Evolutionary conservation across 1,139 yeast species (phyloP).

Genomic region (Eremothecium coryli): DNA sequence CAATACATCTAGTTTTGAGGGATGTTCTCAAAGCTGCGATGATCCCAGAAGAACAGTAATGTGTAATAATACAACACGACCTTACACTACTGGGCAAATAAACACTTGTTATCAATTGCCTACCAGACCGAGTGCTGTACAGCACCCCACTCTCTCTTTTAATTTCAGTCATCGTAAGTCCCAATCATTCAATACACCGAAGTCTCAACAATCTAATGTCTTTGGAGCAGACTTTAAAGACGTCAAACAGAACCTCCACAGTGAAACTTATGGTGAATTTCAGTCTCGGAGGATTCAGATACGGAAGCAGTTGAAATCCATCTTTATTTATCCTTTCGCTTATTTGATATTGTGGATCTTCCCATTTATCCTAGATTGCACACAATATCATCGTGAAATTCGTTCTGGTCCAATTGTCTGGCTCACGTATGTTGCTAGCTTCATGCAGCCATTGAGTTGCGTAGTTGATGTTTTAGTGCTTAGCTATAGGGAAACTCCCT

Average conservation of each 20-base stretch:
- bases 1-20: too few species aligned
- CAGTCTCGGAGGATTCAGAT: conserved; percentile 54
- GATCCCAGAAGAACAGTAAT: too few species aligned
- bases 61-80: too few species aligned
- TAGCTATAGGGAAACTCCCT: conserved; percentile 68
- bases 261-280: conserved; percentile 51
- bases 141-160: too few species aligned
- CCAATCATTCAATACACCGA: too few species aligned
- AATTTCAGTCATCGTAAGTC: too few species aligned
- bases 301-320: conserved; percentile 67
- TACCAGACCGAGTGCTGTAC: too few species aligned
- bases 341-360: conserved; percentile 73
- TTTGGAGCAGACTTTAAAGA: too few species aligned
- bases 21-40: too few species aligned
- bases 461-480: conserved; percentile 70
- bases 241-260: conserved; percentile 40
- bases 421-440: conserved; percentile 59
- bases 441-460: conserved; percentile 75
- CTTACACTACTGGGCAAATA: too few species aligned
- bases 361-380: conserved; percentile 63
- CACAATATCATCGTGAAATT: conserved; percentile 46
- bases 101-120: too few species aligned
- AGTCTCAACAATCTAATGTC: too few species aligned
- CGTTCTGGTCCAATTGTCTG: conserved; percentile 48
- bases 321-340: conserved; percentile 77